Evolutionary conservation across 148 eudicot species (phyloP), one percentile per base, ranked within the genome.

Genomic region (Rhododendron henanense): DNA sequence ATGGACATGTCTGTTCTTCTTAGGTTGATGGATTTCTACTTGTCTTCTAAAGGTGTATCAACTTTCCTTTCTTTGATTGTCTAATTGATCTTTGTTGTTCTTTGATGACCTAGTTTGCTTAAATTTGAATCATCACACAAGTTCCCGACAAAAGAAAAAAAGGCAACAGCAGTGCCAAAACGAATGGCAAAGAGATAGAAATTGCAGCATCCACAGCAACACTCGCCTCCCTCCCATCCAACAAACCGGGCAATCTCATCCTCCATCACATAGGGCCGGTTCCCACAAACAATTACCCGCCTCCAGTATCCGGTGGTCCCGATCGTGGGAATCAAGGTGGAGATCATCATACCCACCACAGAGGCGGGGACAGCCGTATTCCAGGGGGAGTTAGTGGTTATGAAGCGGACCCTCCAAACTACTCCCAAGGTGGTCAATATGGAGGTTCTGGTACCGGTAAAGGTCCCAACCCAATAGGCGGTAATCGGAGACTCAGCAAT

Each of bases 81-180:
- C 2, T 75, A 77, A 33, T 39, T 86, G 45, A 65, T 55, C 71
- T 78, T 1, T 23, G 10, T 47, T 47, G 48, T 87, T 41, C 45
- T 15, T 61, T 69, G 4, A 35, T 61, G 23, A 37, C 19, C 35
- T 89, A 95, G 96, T 88, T 90, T 95, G 84, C 96, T 94, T 21
- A 95, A 92, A 82, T 95, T 94, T 63, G 96, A 95, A 84, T 85
- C 98, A 25, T 95, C 98, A 5, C 98, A 94, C 25, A 94, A 93
- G 87, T 94, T 93, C 90, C 96, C 94, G 61, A 93, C 95, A 69
- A 93, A 90, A n/a, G 91, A 92, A 91, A 91, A 92, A 90, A 88
- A 91, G 96, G 48, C 96, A 93, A 82, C 94, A 92, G 83, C 95
- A 93, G 86, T 84, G 92, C 69, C 91, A 91, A 85, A 93, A 93